Conservation (phyloP, 176 grass and related monocot genomes). For the Saccharum spontaneum region DNA sequence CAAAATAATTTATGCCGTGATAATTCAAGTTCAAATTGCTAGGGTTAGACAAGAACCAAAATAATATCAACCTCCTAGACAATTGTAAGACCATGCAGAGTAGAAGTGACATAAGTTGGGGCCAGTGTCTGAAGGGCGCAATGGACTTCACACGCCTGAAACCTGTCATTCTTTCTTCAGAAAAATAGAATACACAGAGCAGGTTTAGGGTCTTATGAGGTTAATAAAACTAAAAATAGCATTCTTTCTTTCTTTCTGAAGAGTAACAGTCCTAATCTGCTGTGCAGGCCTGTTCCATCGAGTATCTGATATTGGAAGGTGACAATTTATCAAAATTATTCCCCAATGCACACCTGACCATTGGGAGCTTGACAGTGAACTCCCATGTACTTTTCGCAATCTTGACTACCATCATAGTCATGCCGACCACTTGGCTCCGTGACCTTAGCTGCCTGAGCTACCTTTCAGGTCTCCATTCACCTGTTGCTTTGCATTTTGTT, state of each 20-base stretch:
- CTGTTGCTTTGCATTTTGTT: background rate
- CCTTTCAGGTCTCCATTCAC: slow-evolving; percentile 62
- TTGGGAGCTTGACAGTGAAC: slow-evolving; percentile 61
- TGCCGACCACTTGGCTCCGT: slow-evolving; percentile 94
- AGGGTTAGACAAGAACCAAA: background rate
- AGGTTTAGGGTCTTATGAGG: background rate
- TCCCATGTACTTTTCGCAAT: slow-evolving; percentile 82
- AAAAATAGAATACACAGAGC: background rate
- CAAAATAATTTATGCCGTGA: background rate
- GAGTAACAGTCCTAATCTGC: background rate
- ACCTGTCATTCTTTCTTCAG: slow-evolving; percentile 2
- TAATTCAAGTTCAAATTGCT: slow-evolving; percentile 7
- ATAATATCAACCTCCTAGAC: background rate
- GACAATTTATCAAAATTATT: slow-evolving; percentile 90
- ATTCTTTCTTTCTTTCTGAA: background rate
- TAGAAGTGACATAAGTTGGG: background rate
- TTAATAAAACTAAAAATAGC: background rate
- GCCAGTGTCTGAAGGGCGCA: background rate
- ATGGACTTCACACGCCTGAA: background rate
- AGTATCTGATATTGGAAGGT: slow-evolving; percentile 92
- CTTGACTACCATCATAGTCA: slow-evolving; percentile 69
- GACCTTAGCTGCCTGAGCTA: slow-evolving; percentile 86
- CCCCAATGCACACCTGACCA: slow-evolving; percentile 64
- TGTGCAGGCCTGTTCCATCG: slow-evolving; percentile 89
- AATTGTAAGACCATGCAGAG: background rate